These are phyloP conservation scores for Nothophoma quercina DNA, from an alignment of 2,329 filamentous ascomycete genomes.

Conservation along the genomic window DNA sequence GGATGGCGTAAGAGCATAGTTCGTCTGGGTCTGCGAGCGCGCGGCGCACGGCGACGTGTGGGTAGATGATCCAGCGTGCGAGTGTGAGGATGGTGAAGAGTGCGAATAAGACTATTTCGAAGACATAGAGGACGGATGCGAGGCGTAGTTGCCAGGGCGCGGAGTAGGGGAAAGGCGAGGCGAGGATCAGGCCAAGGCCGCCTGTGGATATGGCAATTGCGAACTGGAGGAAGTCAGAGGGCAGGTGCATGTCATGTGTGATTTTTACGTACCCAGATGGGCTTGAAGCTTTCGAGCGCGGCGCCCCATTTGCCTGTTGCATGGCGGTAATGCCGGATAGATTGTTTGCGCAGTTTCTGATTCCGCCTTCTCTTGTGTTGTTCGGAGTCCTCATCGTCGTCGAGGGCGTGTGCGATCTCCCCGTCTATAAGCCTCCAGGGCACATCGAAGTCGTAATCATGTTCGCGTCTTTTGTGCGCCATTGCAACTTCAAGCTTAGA, in stretches of 20 bases:
- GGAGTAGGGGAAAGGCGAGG: conserved; percentile 9
- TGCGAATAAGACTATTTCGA: conserved; percentile 2
- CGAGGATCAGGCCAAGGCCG: conserved; percentile 12
- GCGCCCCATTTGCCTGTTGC: conserved; percentile 14
- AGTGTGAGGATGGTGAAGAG: neutral
- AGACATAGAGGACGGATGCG: conserved; percentile 9
- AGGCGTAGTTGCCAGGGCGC: conserved; percentile 13
- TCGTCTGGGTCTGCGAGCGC: conserved; percentile 11
- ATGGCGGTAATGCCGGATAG: conserved; percentile 13
- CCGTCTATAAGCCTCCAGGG: conserved; percentile 8
- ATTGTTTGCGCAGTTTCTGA: neutral
- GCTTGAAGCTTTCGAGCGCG: conserved; percentile 11
- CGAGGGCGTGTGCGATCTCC: neutral
- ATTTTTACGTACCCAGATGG: conserved; percentile 10
- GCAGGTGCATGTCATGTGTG: too few species aligned
- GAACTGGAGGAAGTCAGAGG: too few species aligned
- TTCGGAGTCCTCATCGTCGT: conserved; percentile 9
- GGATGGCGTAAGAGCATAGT: conserved; percentile 13
- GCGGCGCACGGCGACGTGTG: conserved; percentile 10
- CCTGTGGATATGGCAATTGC: conserved; percentile 11
- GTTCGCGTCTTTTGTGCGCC: conserved; percentile 12
- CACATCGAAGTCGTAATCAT: conserved; percentile 14
- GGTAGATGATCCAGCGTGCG: conserved; percentile 10
- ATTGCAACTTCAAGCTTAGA: neutral
- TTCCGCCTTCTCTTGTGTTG: conserved; percentile 16